Evolutionary conservation across 495 filamentous ascomycete genomes (phyloP), one percentile per base, ranked within the genome.

Genomic region (Pseudevernia furfuracea): DNA sequence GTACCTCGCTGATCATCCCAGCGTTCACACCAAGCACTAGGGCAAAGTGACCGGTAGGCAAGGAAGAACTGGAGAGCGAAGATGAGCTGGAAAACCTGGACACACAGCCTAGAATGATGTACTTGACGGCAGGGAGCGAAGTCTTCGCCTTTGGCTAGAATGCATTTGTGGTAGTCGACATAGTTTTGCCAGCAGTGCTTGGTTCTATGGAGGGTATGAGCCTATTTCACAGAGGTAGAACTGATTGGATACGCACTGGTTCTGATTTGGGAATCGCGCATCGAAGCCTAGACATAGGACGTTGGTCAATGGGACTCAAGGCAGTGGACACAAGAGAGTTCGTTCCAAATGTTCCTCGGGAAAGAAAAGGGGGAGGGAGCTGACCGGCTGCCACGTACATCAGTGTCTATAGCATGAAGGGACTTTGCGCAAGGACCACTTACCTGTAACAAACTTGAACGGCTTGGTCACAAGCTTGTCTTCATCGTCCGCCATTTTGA

Each of bases 381-480:
- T 75, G 81, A 84, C 83, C 82, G 76, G 77, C 74, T 76, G 69
- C 64, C 59, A 69, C 65, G 67, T 19, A 32, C 38, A 64, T 65
- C 70, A 69, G 65, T 67, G 58, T 66, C 67, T 67, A 66, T 43
- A 37, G 64, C 48, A 61, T 34, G 63, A 71, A 66, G 34, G 32
- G 25, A n/a, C 23, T 41, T 41, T 44, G 70, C 74, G 71, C 70
- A 41, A 64, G 67, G 64, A 74, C 53, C 58, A 71, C 90, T 81
- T 86, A 96, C 93, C 94, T 80, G 94, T 97, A 69, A 97, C 94
- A 81, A 97, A 97, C 88, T 99, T 99, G 89, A 99, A 99, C 78
- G 94, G 94, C 86, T 96, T 99, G 77, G 92, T 96, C 78, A 89
- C 85, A 76, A 88, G 88, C 74, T 96, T 89, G 67, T 87, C 86